Base-by-base conservation (phyloP, 768 basidiomycete genomes). In the Rhodotorula diobovata region DNA sequence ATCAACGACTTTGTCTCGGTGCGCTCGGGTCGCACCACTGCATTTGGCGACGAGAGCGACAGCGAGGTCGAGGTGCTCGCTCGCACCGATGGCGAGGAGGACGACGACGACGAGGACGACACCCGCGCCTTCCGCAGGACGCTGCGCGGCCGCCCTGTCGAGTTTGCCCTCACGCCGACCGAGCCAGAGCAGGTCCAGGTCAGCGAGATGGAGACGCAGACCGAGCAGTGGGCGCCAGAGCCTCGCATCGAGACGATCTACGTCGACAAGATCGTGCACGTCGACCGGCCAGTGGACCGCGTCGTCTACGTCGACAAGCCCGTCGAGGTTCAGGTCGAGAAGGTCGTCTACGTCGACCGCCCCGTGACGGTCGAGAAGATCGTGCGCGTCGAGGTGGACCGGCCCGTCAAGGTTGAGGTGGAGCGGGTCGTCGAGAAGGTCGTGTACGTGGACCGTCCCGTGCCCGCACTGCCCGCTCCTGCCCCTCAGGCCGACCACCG, bases 401-500 rank as follows among this genome's bases (percentile, higher is more conserved):
- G 48, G 16, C 48, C 48, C 12, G 77, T 73, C 53, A 69, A 78
- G 43, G 78, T 81, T 53, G 70, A 78, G 41, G 78, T 81, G 32
- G 77, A 80, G 57, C 77, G 75, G 58, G 73, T 79, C 56, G 79
- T 81, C 39, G 77, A 80, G 59, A 77, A 76, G 57, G 74, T 79
- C 53, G 73, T 77, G 14, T 79, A 79, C 63, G 78, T 79, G 34
- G 79, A 81, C 66, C 77, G 75, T 63, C 75, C 76, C 25, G 77
- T 78, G 0, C 59, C 59, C 39, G 74, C 78, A 25, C 61, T n/a
- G n/a, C n/a, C 72, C 11, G 11, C 18, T 30, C 16, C 56, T 62
- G 34, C 57, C 41, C 41, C 41, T 12, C 37, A n/a, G 4, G 45
- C 20, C 56, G 34, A 57, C 34, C 28, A 9, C 11, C 32, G 41